Conservation (phyloP, 768 basidiomycete genomes). For the Scleroderma citrinum region DNA sequence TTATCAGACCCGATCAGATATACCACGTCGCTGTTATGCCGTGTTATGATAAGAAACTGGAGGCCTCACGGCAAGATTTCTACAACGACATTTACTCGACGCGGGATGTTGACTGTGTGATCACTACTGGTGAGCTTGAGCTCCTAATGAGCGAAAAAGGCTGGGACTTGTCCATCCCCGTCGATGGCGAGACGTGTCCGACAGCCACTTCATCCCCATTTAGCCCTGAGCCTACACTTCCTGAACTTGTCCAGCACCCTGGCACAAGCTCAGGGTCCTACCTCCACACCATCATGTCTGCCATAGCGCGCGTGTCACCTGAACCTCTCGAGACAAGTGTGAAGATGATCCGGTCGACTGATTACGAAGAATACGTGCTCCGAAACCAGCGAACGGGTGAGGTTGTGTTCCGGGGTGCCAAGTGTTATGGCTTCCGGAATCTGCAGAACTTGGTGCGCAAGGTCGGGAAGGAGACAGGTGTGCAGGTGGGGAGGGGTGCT, state of each 20-base stretch:
- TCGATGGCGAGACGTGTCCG: slow-evolving; percentile 42
- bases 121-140: slow-evolving; percentile 94
- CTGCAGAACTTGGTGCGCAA: slow-evolving; percentile 94
- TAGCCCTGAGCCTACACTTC: slow-evolving; percentile 31
- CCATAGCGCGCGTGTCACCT: slow-evolving; percentile 38
- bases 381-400: slow-evolving; percentile 39
- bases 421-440: slow-evolving; percentile 96
- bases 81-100: slow-evolving; percentile 77
- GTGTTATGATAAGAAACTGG: slow-evolving; percentile 99
- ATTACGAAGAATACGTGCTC: slow-evolving; percentile 73
- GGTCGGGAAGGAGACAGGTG: slow-evolving; percentile 79
- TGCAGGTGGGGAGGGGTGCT: slow-evolving; percentile 66
- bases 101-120: slow-evolving; percentile 93
- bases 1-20: slow-evolving; percentile 68
- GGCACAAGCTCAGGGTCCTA: slow-evolving; percentile 94
- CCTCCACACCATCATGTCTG: slow-evolving; percentile 69
- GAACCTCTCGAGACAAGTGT: slow-evolving; percentile 45
- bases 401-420: slow-evolving; percentile 85
- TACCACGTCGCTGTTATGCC: slow-evolving; percentile 99
- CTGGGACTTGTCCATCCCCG: slow-evolving; percentile 64
- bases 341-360: slow-evolving; percentile 61
- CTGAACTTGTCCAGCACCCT: slow-evolving; percentile 69
- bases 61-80: slow-evolving; percentile 93
- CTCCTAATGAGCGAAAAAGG: slow-evolving; percentile 75
- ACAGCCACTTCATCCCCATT: slow-evolving; percentile 5